Percentiles rank a stretch among this genome's conserved stretches.
Conservation (phyloP, 352 stramenopile genomes). For the Pythium rhizo-oryzae region DNA sequence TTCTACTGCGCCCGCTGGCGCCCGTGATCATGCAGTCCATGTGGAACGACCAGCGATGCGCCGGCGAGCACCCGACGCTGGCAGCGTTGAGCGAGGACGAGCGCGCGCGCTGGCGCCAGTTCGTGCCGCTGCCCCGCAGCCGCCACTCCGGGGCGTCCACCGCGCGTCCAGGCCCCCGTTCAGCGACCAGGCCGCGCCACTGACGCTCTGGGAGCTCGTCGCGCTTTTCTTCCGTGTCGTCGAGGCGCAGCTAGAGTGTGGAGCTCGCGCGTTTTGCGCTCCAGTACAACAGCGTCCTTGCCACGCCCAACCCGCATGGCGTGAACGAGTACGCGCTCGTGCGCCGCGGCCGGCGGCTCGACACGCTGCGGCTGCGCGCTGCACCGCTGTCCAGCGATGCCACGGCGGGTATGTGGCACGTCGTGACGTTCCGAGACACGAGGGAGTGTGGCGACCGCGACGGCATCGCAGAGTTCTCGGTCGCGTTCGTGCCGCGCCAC, state of each 20-base stretch:
- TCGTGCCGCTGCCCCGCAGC: neutral
- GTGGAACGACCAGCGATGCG: neutral
- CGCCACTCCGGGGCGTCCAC: neutral
- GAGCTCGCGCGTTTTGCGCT: neutral
- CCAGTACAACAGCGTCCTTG: slow-evolving; percentile 3
- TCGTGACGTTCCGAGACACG: neutral
- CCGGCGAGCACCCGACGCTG: neutral
- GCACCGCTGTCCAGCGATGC: neutral
- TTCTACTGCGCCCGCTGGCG: neutral
- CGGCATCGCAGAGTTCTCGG: neutral
- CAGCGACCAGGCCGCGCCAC: neutral
- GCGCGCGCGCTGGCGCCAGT: neutral
- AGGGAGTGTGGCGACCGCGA: neutral
- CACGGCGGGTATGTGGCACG: slow-evolving; percentile 6
- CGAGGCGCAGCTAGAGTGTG: neutral
- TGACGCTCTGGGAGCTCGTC: neutral
- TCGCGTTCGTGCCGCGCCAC: neutral
- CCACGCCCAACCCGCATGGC: neutral
- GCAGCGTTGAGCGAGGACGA: neutral
- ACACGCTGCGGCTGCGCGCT: neutral
- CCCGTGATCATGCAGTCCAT: neutral
- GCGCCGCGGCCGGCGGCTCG: neutral
- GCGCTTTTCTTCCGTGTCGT: slow-evolving; percentile 2
- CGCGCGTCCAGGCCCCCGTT: neutral
- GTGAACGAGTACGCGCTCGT: neutral